A percentile compares a stretch with the other conserved stretches of the same genome.
Conservation (phyloP, 2,329 filamentous ascomycete genomes). For the Cadophora gregata region DNA sequence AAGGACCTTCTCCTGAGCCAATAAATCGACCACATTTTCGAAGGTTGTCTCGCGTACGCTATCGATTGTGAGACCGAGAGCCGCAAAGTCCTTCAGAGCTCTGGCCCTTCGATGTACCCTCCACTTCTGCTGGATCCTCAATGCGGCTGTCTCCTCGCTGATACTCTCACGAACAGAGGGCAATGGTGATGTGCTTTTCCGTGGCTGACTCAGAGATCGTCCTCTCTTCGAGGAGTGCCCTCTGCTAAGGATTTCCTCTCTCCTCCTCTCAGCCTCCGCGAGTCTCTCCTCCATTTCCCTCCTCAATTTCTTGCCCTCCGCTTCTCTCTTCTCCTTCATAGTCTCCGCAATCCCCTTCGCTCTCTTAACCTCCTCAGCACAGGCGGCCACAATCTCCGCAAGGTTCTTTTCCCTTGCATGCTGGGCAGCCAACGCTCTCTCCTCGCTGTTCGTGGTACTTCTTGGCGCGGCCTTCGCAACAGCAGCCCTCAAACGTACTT, state of each 20-base stretch:
- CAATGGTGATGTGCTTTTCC: conserved; percentile 56
- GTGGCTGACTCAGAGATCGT: conserved; percentile 59
- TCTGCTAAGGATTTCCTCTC: conserved; percentile 66
- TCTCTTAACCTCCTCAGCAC: conserved; percentile 81
- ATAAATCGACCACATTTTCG: conserved; percentile 72
- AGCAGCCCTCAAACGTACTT: conserved; percentile 78
- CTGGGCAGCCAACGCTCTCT: conserved; percentile 77
- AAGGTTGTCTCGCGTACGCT: conserved; percentile 73
- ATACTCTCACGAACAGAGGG: conserved; percentile 56
- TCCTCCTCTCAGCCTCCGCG: conserved; percentile 75
- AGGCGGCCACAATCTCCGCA: conserved; percentile 80
- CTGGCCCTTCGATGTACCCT: conserved; percentile 61
- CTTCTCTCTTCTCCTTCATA: conserved; percentile 80
- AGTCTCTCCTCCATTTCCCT: conserved; percentile 81
- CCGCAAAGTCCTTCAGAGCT: conserved; percentile 68
- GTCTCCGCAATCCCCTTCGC: conserved; percentile 83
- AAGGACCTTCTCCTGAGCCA: conserved; percentile 71
- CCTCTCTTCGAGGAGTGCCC: conserved; percentile 56
- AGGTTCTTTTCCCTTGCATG: conserved; percentile 80
- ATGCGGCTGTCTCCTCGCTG: conserved; percentile 66
- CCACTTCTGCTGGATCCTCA: conserved; percentile 75
- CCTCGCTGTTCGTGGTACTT: conserved; percentile 71
- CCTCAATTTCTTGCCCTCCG: conserved; percentile 71
- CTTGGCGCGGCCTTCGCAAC: conserved; percentile 72
- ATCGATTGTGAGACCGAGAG: conserved; percentile 72